These are phyloP conservation scores for Bryum argenteum DNA, from an alignment of 225 moss, liverwort and hornwort genomes.

Conservation along the genomic window DNA sequence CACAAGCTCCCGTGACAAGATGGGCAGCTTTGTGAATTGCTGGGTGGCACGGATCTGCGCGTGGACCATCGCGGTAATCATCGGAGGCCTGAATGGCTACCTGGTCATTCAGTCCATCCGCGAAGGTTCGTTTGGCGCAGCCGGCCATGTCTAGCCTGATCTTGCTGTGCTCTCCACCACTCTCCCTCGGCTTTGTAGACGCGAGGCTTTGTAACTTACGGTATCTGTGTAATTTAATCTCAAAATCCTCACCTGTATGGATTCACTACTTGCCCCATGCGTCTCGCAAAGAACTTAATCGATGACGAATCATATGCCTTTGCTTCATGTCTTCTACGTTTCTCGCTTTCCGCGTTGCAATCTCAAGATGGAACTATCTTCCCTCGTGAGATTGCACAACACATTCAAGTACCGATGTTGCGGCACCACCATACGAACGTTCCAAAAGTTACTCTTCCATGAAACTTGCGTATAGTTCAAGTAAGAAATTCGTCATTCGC, in stretches of 20 bases:
- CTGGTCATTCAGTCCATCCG: slow-evolving; percentile 47
- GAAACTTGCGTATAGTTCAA: too few species aligned
- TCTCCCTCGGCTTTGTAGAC: background rate
- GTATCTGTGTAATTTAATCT: background rate
- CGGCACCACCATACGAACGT: too few species aligned
- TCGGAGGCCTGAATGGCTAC: slow-evolving; percentile 40
- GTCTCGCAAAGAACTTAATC: background rate
- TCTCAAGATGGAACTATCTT: too few species aligned
- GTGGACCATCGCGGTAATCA: slow-evolving; percentile 29
- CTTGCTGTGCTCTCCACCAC: background rate
- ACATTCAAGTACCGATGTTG: too few species aligned
- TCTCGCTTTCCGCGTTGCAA: background rate
- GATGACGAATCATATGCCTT: background rate
- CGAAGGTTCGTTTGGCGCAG: slow-evolving; percentile 26
- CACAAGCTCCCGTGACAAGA: slow-evolving; percentile 68
- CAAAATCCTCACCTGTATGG: background rate
- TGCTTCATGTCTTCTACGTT: too few species aligned
- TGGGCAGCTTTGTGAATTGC: slow-evolving; percentile 63
- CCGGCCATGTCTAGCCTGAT: slow-evolving; percentile 42
- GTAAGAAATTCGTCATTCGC: too few species aligned
- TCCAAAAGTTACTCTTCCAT: too few species aligned
- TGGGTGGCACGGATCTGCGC: slow-evolving; percentile 31
- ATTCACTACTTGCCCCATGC: background rate
- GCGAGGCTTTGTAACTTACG: background rate
- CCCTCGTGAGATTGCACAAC: too few species aligned